Percentiles rank a stretch among this genome's conserved stretches.
phyloP scores from a whole-genome alignment of 345 rosid species.

The Populus davidiana region DNA sequence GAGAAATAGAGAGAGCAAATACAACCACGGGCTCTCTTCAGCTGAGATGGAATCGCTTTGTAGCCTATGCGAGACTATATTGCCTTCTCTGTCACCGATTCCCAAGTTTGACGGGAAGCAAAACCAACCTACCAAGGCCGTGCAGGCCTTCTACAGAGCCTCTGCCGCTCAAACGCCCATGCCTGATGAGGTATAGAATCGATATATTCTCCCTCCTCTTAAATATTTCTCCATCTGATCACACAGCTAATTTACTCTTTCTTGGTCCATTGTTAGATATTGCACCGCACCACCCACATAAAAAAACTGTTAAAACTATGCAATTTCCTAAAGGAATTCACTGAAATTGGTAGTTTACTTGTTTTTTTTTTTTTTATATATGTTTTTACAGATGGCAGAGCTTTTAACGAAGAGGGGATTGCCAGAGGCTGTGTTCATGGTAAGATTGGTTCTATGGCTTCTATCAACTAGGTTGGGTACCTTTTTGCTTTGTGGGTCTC shows the following conservation, averaged over 20 bases:
- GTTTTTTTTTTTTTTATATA: too few relatives aligned
- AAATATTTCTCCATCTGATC: background rate
- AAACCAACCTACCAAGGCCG: conserved; percentile 18
- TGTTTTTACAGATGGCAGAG: conserved; percentile 43
- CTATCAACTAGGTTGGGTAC: conserved; percentile 74
- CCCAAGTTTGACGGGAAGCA: conserved; percentile 4
- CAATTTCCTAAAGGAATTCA: background rate
- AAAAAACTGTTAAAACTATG: background rate
- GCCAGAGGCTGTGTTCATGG: conserved; percentile 30
- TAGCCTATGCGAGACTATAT: conserved; percentile 49
- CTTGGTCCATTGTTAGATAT: too few relatives aligned
- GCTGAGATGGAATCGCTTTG: conserved; percentile 50
- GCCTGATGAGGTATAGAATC: conserved; percentile 42
- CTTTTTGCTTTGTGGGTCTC: conserved; percentile 57
- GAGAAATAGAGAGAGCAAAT: conserved; percentile 8
- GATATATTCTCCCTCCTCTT: background rate
- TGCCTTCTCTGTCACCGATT: conserved; percentile 43
- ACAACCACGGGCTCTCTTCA: conserved; percentile 40
- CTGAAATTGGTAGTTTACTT: background rate
- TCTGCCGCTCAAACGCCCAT: conserved; percentile 43
- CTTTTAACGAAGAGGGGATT: conserved; percentile 20
- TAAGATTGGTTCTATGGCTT: conserved; percentile 41
- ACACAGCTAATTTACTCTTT: background rate
- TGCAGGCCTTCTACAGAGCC: conserved; percentile 40
- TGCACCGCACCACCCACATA: background rate